These are phyloP conservation scores for Coffea eugenioides DNA, from an alignment of 257 asterid species.

Conservation along the genomic window DNA sequence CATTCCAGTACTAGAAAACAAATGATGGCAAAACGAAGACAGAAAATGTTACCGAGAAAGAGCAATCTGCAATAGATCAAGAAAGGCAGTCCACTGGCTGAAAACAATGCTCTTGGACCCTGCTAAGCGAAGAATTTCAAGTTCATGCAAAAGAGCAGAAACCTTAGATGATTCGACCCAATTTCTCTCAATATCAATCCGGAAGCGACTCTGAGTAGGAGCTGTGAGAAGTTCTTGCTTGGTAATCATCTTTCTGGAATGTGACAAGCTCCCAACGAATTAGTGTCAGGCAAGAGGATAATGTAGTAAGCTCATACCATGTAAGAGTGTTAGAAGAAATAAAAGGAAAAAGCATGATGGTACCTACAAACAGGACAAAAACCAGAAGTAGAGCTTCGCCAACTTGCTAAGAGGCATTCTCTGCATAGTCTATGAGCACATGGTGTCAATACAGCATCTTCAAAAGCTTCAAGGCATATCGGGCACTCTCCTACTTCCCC, in stretches of 20 bases:
- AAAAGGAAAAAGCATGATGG: not conserved
- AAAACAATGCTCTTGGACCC: slow-evolving; percentile 90
- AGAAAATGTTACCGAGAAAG: slow-evolving; percentile 56
- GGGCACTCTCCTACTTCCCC: slow-evolving; percentile 98
- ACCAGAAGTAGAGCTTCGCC: slow-evolving; percentile 75
- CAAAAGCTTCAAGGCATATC: slow-evolving; percentile 94
- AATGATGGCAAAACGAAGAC: slow-evolving; percentile 6
- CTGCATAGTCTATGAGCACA: slow-evolving; percentile 97
- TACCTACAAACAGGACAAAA: slow-evolving; percentile 99
- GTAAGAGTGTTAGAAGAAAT: not conserved
- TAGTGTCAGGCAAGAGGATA: not conserved
- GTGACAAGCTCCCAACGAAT: slow-evolving; percentile 10
- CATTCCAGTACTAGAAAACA: not conserved
- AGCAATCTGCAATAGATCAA: slow-evolving; percentile 92
- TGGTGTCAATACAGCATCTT: slow-evolving; percentile 97
- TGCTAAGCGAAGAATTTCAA: slow-evolving; percentile 39
- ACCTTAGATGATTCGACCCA: slow-evolving; percentile 96
- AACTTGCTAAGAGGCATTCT: slow-evolving; percentile 92
- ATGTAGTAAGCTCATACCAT: not conserved
- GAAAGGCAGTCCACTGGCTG: slow-evolving; percentile 98
- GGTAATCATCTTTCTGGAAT: slow-evolving; percentile 60
- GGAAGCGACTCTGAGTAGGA: slow-evolving; percentile 90
- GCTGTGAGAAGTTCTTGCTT: slow-evolving; percentile 92
- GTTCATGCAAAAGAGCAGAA: slow-evolving; percentile 75
- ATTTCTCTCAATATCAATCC: slow-evolving; percentile 74